Conservation (phyloP, 495 filamentous ascomycete species). For the Aspergillus bertholletiae region DNA sequence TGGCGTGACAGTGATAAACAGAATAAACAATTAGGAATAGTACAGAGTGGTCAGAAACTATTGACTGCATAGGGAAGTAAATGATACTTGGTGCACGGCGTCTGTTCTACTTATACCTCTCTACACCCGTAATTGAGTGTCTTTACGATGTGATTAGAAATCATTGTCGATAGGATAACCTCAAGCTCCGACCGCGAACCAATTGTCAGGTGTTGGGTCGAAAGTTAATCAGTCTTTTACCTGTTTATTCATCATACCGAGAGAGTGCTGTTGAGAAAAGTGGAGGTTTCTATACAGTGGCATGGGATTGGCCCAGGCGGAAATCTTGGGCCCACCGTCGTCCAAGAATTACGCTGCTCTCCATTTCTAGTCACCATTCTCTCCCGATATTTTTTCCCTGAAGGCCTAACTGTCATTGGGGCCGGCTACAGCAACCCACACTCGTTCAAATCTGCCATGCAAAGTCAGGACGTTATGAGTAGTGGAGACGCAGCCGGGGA, state of each 20-base stretch:
- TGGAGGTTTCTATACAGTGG: not conserved
- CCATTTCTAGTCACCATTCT: conserved; percentile 1
- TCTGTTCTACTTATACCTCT: conserved; percentile 8
- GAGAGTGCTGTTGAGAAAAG: not conserved
- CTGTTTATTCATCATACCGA: conserved; percentile 12
- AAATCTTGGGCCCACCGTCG: not conserved
- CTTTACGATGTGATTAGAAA: conserved; percentile 6
- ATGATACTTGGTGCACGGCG: conserved; percentile 7
- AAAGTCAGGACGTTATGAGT: conserved; percentile 15
- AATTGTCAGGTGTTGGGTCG: conserved; percentile 8
- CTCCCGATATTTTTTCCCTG: not conserved
- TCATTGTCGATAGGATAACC: conserved; percentile 9
- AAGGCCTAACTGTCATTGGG: conserved; percentile 1
- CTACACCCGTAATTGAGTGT: conserved; percentile 8
- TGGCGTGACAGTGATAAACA: conserved; percentile 13
- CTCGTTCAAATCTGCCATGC: conserved; percentile 11
- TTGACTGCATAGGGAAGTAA: conserved; percentile 8
- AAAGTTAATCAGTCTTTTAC: conserved; percentile 9
- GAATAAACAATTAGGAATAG: conserved; percentile 8
- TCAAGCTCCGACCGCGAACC: conserved; percentile 9
- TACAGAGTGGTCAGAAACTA: conserved; percentile 10
- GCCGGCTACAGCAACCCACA: not conserved
- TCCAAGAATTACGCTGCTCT: not conserved
- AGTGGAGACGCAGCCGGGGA: not conserved
- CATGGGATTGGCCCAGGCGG: not conserved